Evolutionary conservation across 176 grass and related monocot species (phyloP), one percentile per base, ranked within the genome.

Genomic region (Eragrostis curvula): DNA sequence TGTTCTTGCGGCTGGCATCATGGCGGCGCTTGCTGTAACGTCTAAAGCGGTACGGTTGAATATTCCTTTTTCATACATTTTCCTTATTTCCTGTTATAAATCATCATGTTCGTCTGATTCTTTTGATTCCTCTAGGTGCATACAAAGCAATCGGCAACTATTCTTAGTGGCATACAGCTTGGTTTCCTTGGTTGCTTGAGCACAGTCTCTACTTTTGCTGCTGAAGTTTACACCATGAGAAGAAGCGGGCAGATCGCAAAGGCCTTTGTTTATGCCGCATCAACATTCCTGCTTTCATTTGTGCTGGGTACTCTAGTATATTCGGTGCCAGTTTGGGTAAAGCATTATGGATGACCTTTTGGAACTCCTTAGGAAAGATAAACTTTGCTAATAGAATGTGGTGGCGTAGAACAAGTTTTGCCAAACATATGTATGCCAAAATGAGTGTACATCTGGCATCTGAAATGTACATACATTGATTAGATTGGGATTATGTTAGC

Each of bases 131-230:
- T 58, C 78, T 68, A 95, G 96, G 96, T 91, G 62, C 79, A 93
- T 87, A 95, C 96, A 73, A 59, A 84, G 63, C 73, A 51, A 71
- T 83, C 87, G 0, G n/a, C 79, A 30, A 25, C 62, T 68, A 78
- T 95, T 82, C 73, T 93, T 82, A 96, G 85, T 79, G 91, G 89
- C 12, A 77, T 96, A 80, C 87, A 98, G 29, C 74, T 98, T 1
- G 96, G 96, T 24, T 96, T 96, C 69, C 90, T 93, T 8, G 92
- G 96, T 39, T 98, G 96, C 68, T 61, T 98, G 85, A 98, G 96
- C 80, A 98, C 93, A 18, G 96, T 98, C 23, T 98, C 96, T 51
- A 98, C 96, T 81, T 96, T 98, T 75, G 89, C 85, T 73, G 90
- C 96, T 66, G 96, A 98, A 92, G 74, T 98, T 43, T 96, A 93